These are phyloP conservation scores for Neonectria ditissima DNA, from an alignment of 2,329 filamentous ascomycete genomes.

Conservation along the genomic window DNA sequence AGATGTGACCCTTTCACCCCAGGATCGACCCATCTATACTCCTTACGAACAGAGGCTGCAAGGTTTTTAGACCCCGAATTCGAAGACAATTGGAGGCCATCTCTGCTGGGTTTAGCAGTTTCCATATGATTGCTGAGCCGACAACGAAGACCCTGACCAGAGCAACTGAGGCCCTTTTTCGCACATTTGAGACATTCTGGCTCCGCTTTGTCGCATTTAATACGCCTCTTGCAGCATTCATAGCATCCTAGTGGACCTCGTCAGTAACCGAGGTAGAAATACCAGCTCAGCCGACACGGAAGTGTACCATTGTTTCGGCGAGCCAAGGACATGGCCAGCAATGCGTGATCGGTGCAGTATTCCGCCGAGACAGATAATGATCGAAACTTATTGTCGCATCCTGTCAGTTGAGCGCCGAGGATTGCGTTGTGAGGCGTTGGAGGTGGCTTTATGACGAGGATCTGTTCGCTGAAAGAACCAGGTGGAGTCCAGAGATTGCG, in stretches of 20 bases:
- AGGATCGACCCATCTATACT: slow-evolving; percentile 35
- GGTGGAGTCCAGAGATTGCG: slow-evolving; percentile 17
- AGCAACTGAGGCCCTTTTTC: slow-evolving; percentile 54
- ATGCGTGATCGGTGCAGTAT: too few species aligned
- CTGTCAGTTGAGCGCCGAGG: too few species aligned
- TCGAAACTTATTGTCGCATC: background rate
- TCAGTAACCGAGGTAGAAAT: slow-evolving; percentile 32
- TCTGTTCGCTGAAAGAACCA: background rate
- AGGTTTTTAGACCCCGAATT: background rate
- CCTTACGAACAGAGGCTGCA: background rate
- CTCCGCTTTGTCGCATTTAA: slow-evolving; percentile 54
- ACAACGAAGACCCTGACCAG: slow-evolving; percentile 52
- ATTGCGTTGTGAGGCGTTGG: background rate
- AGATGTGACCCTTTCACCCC: slow-evolving; percentile 10
- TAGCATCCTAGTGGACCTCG: slow-evolving; percentile 54
- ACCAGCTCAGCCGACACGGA: background rate
- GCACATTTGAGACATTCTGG: slow-evolving; percentile 54
- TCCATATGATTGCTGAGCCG: slow-evolving; percentile 51
- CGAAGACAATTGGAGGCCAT: background rate
- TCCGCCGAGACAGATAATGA: background rate
- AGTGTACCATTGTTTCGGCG: slow-evolving; percentile 43
- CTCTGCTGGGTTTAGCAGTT: background rate
- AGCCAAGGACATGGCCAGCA: slow-evolving; percentile 41
- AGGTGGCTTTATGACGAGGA: too few species aligned
- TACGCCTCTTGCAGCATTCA: slow-evolving; percentile 53